Percentiles rank a stretch among this genome's conserved stretches.
Evolutionary conservation across 2,329 filamentous ascomycete genomes (phyloP).

Genomic region (Colletotrichum tofieldiae): DNA sequence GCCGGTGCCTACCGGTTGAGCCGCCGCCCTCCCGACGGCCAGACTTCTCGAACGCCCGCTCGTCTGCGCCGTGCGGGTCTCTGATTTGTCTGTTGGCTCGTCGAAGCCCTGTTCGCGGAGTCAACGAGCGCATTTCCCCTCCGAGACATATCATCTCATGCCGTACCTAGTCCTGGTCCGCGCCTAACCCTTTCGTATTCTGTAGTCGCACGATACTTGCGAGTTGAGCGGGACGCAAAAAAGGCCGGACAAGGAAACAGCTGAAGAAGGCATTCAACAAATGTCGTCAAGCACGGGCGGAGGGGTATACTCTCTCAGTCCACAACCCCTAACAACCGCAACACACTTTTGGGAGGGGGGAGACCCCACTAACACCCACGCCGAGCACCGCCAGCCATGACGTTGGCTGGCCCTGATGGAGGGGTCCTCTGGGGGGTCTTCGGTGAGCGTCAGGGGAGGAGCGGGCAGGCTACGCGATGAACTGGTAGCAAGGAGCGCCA

Average conservation of each 20-base stretch:
- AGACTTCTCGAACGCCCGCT: constrained; percentile 43
- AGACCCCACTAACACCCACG: constrained; percentile 36
- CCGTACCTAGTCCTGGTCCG: constrained; percentile 1
- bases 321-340: constrained; percentile 17
- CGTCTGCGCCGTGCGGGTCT: constrained; percentile 41
- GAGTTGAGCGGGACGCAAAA: neutral
- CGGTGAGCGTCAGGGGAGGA: constrained; percentile 12
- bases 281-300: constrained; percentile 9
- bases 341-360: constrained; percentile 17
- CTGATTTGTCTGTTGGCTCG: constrained; percentile 42
- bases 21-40: constrained; percentile 28
- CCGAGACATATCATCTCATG: constrained; percentile 23
- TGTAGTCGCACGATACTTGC: constrained; percentile 3
- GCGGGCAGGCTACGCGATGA: constrained; percentile 10
- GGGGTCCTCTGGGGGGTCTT: constrained; percentile 17
- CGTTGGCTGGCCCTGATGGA: constrained; percentile 33
- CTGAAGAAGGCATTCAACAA: neutral
- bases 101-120: constrained; percentile 36
- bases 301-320: neutral
- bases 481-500: constrained; percentile 8
- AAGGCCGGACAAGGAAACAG: neutral
- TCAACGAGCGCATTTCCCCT: constrained; percentile 32
- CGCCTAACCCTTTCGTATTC: neutral
- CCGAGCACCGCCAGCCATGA: constrained; percentile 28
- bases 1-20: constrained; percentile 38